These are phyloP conservation scores for Solanum sitiens DNA, from an alignment of 257 asterid species.

Conservation along the genomic window DNA sequence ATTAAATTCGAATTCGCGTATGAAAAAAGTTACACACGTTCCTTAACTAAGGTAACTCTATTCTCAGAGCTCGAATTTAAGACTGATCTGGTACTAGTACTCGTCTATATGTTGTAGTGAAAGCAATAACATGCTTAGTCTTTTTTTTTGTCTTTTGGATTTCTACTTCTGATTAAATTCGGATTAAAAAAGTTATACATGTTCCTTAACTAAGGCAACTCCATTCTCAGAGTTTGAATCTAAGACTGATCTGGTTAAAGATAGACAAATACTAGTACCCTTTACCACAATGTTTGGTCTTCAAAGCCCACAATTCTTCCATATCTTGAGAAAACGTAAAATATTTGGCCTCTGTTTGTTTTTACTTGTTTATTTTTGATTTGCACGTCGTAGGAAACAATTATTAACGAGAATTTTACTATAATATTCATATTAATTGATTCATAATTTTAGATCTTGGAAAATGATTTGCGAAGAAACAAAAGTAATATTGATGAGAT, in stretches of 20 bases:
- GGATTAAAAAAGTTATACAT: neutral
- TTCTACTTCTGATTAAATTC: neutral
- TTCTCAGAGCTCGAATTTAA: fast-evolving
- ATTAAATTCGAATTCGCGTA: neutral
- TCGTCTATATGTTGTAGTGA: neutral
- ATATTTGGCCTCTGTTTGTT: neutral
- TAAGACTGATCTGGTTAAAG: neutral
- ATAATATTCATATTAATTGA: too few relatives aligned
- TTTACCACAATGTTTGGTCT: neutral
- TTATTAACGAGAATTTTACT: too few relatives aligned
- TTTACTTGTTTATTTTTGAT: neutral
- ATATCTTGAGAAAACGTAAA: neutral
- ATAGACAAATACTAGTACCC: neutral
- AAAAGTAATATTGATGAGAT: too few relatives aligned
- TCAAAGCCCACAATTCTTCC: neutral
- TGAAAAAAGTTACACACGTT: neutral
- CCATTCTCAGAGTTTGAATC: fast-evolving
- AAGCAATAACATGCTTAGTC: neutral
- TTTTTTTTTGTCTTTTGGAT: neutral
- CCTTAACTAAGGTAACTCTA: neutral
- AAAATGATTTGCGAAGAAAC: neutral
- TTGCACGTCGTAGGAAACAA: neutral
- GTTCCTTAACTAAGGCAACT: neutral
- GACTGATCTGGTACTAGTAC: neutral
- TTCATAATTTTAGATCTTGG: too few relatives aligned